Base-by-base conservation (phyloP, 2,329 filamentous ascomycete genomes). In the Penicillium rolfsii region DNA sequence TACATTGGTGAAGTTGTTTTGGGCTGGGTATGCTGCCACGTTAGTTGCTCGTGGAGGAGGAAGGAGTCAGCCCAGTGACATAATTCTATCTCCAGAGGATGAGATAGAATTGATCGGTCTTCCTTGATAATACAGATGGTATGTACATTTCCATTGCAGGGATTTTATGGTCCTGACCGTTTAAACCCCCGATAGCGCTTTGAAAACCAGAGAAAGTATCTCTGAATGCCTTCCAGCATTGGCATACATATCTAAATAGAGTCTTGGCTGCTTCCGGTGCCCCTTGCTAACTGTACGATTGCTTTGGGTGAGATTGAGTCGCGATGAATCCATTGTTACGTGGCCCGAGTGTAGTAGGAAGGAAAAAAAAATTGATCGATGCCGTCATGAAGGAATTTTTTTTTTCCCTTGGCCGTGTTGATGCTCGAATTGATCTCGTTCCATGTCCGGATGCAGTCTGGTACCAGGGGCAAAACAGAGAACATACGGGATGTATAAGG, bases 191-290 rank as follows among this genome's bases (percentile, higher is more conserved):
- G 24, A 48, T 11, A 40, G 50, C 22, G 19, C 19, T 16, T 33
- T 16, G 19, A 22, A 12, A 9, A 19, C 19, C 19, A 22, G 35
- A 38, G 36, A 6, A 2, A 6, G 6, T 40, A 40, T 40, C 16
- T 43, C 40, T 12, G 40, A 52, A 64, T 64, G 53, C 59, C 48
- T 56, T 56, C 48, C 16, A 56, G 43, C 19, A 55, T 60, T 59
- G 60, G 56, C 59, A 58, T 62, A 66, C 60, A 63, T 67, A 59
- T 60, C 61, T 58, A 48, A 43, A 41, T 46, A 46, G 54, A 46
- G 54, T 62, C 62, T 58, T 64, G 57, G 60, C 66, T 59, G 65
- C 40, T 67, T 68, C 48, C 65, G 66, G 67, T 52, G 59, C 60
- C 58, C 65, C 65, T 66, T 66, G 60, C 56, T 59, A 62, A 57